These are phyloP conservation scores for Tylopilus subfusipes DNA, from an alignment of 768 basidiomycete species.

Conservation along the genomic window DNA sequence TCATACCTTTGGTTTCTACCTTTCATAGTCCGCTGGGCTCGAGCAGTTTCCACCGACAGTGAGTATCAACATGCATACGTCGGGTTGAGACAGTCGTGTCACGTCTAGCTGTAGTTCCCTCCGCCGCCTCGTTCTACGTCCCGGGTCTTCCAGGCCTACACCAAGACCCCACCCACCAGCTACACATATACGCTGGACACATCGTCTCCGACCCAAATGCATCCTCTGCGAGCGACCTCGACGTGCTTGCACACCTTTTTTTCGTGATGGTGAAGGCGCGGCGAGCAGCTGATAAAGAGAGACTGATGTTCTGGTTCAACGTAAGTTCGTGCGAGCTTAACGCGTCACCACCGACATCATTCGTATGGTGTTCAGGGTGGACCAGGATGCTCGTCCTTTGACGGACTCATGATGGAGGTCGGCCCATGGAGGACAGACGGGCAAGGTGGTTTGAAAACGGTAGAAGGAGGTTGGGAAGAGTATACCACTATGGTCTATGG, in stretches of 20 bases:
- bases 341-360: not conserved
- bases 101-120: constrained; percentile 48
- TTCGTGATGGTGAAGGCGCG: constrained; percentile 90
- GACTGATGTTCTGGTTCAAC: constrained; percentile 97
- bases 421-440: constrained; percentile 86
- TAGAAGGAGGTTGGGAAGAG: constrained; percentile 95
- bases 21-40: constrained; percentile 3
- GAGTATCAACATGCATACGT: constrained; percentile 4
- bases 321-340: constrained; percentile 40
- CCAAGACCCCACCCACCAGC: constrained; percentile 62
- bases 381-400: constrained; percentile 96
- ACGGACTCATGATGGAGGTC: constrained; percentile 97
- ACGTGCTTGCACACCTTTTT: constrained; percentile 74
- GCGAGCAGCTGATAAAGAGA: constrained; percentile 81
- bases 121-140: constrained; percentile 84
- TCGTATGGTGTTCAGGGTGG: constrained; percentile 59
- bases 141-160: constrained; percentile 71
- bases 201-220: constrained; percentile 72
- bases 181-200: constrained; percentile 85
- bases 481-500: constrained; percentile 91
- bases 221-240: constrained; percentile 45
- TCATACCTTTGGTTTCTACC: constrained; percentile 15
- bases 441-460: constrained; percentile 63
- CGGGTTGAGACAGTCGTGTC: not conserved
- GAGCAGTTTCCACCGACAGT: constrained; percentile 42